Conservation (phyloP, 345 rosid genomes). For the Pistacia atlantica region DNA sequence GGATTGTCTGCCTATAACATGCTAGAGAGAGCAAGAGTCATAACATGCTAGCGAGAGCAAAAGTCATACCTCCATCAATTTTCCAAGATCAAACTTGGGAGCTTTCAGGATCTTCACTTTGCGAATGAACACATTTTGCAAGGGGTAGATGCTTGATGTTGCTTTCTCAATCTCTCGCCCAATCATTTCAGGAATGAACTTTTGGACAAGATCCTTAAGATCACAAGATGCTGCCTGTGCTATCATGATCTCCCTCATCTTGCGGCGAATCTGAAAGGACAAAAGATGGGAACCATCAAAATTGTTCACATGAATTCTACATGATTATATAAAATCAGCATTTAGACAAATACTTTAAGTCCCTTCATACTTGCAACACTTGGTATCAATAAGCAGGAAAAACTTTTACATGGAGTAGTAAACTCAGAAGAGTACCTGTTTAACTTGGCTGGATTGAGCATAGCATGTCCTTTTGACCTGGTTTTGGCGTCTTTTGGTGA, state of each 20-base stretch:
- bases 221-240: conserved; percentile 82
- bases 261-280: conserved; percentile 64
- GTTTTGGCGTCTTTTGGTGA: conserved; percentile 91
- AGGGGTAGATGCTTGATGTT: conserved; percentile 78
- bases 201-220: conserved; percentile 80
- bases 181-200: conserved; percentile 83
- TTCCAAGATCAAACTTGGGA: conserved; percentile 98
- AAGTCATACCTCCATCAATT: conserved; percentile 75
- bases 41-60: background rate
- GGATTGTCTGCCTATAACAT: too few species aligned
- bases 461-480: conserved; percentile 94
- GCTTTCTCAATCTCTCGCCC: conserved; percentile 93
- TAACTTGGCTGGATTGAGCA: conserved; percentile 93
- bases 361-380: too few species aligned
- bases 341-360: too few species aligned
- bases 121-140: conserved; percentile 86
- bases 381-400: too few species aligned
- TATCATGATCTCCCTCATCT: conserved; percentile 92
- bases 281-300: background rate
- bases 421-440: conserved; percentile 46
- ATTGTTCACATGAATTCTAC: background rate
- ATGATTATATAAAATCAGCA: background rate
- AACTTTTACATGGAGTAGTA: too few species aligned
- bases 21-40: background rate
- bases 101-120: conserved; percentile 94